A percentile compares a stretch with the other conserved stretches of the same genome.
These are phyloP conservation scores for Acrodontium crateriforme DNA, from an alignment of 2,329 filamentous ascomycete genomes.

Conservation along the genomic window DNA sequence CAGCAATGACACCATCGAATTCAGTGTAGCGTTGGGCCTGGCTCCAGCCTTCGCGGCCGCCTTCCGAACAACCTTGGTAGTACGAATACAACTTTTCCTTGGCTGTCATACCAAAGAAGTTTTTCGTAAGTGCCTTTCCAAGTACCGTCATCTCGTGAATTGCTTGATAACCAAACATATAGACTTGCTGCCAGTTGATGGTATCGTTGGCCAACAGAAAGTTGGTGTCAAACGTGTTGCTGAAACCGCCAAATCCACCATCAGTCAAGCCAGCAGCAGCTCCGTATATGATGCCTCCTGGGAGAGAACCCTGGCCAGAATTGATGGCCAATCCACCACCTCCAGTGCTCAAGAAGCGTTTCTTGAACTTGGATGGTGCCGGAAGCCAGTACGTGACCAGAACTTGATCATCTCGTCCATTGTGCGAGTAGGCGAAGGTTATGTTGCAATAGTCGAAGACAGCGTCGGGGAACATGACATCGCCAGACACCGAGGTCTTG, in stretches of 20 bases:
- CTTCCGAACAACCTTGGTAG: conserved; percentile 43
- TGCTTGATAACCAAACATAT: conserved; percentile 39
- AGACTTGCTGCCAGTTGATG: conserved; percentile 36
- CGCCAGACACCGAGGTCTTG: conserved; percentile 18
- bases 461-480: conserved; percentile 19
- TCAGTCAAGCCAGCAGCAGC: conserved; percentile 36
- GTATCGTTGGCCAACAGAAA: conserved; percentile 30
- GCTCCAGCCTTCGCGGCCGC: conserved; percentile 35
- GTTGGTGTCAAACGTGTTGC: conserved; percentile 19
- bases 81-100: conserved; percentile 30
- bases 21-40: conserved; percentile 39
- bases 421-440: conserved; percentile 30
- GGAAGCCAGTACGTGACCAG: conserved; percentile 31
- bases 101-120: conserved; percentile 23
- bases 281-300: conserved; percentile 31
- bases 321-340: conserved; percentile 35
- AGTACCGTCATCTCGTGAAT: conserved; percentile 38
- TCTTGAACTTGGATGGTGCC: conserved; percentile 29
- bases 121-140: conserved; percentile 31
- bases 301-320: conserved; percentile 21
- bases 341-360: conserved; percentile 32
- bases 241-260: conserved; percentile 37
- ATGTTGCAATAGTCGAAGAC: conserved; percentile 33
- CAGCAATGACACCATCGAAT: conserved; percentile 34
- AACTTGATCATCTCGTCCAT: conserved; percentile 23